Percentiles rank a stretch among this genome's conserved stretches.
Conservation (phyloP, 2,329 filamentous ascomycete genomes). For the Ophiocordyceps camponoti-leonardi region DNA sequence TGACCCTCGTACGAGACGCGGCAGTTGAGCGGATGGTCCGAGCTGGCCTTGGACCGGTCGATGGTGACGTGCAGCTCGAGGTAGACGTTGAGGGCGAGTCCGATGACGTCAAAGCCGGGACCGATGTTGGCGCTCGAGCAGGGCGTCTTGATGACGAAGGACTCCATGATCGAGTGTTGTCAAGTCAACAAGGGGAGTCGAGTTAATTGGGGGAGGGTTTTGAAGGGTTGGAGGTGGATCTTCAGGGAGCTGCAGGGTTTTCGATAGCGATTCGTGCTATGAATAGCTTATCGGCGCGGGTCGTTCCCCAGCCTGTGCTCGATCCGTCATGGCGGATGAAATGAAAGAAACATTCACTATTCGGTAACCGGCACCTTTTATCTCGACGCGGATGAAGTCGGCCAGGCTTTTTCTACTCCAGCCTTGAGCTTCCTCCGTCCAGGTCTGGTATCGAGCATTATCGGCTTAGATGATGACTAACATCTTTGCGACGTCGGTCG, state of each 20-base stretch:
- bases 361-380: too few relatives aligned
- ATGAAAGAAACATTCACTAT: too few relatives aligned
- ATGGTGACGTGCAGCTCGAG: slow-evolving; percentile 77
- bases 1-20: slow-evolving; percentile 79
- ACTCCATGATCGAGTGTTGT: slow-evolving; percentile 25
- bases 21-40: slow-evolving; percentile 61
- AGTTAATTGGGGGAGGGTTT: neutral
- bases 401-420: too few relatives aligned
- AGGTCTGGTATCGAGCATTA: too few relatives aligned
- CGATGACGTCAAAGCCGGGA: slow-evolving; percentile 94
- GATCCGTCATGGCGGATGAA: neutral
- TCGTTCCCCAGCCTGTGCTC: neutral
- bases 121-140: slow-evolving; percentile 97
- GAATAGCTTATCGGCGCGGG: neutral
- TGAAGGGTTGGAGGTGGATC: neutral
- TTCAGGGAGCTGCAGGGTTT: neutral
- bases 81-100: slow-evolving; percentile 83
- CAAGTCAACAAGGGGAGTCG: too few relatives aligned
- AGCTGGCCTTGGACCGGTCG: slow-evolving; percentile 35
- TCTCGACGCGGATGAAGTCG: too few relatives aligned
- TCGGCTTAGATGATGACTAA: too few relatives aligned
- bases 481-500: too few relatives aligned
- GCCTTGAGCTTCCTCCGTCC: too few relatives aligned
- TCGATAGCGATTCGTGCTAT: neutral
- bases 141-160: slow-evolving; percentile 61